phyloP scores from a whole-genome alignment of 1,139 yeast genomes.

The Yamadazyma taylorii region DNA sequence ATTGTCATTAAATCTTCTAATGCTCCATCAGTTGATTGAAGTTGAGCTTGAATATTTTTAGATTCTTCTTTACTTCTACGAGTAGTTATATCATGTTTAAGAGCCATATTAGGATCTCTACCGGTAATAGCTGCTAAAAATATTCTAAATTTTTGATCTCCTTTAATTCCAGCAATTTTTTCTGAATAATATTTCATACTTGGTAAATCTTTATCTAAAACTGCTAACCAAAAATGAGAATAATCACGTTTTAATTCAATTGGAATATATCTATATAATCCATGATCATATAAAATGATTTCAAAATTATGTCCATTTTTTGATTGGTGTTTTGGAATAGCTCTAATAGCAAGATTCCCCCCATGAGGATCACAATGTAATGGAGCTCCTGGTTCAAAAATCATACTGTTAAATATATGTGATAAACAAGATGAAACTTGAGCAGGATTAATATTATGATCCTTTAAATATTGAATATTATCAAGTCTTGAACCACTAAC shows the following conservation, averaged over 20 bases:
- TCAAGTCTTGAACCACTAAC: constrained; percentile 83
- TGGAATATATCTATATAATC: constrained; percentile 84
- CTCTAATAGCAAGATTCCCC: constrained; percentile 85
- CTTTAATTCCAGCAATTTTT: constrained; percentile 77
- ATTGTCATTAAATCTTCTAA: constrained; percentile 78
- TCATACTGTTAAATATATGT: constrained; percentile 92
- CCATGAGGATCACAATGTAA: constrained; percentile 99
- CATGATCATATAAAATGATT: constrained; percentile 90
- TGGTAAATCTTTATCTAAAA: constrained; percentile 66
- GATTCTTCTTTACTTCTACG: constrained; percentile 58
- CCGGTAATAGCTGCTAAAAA: constrained; percentile 96
- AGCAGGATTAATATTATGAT: constrained; percentile 65
- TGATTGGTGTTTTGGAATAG: constrained; percentile 24
- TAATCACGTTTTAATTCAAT: constrained; percentile 75
- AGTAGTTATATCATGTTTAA: constrained; percentile 50
- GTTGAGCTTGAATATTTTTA: constrained; percentile 59
- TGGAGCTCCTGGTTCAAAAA: constrained; percentile 87
- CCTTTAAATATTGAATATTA: constrained; percentile 61
- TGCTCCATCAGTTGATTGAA: constrained; percentile 58
- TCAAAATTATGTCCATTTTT: constrained; percentile 75
- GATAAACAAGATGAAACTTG: constrained; percentile 85
- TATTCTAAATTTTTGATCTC: constrained; percentile 70
- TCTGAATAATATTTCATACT: constrained; percentile 73
- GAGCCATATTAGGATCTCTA: constrained; percentile 49
- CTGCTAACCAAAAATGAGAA: constrained; percentile 90